A percentile compares a stretch with the other conserved stretches of the same genome.
Conservation (phyloP, 805 yeast species). For the Torulaspora indica region DNA sequence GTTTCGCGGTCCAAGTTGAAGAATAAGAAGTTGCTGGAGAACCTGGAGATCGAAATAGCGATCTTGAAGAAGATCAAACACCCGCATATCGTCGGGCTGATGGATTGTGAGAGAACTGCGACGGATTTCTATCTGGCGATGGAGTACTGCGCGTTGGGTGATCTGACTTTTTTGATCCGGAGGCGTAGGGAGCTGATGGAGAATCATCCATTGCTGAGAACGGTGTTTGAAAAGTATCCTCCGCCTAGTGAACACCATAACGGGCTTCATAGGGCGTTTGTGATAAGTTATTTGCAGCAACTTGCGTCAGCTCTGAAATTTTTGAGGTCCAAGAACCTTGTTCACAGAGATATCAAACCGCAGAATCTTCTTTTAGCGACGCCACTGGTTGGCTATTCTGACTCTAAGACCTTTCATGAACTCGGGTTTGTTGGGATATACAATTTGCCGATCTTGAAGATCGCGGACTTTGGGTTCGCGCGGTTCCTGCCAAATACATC, state of each 20-base stretch:
- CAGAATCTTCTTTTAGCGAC: conserved; percentile 74
- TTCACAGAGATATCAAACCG: conserved; percentile 90
- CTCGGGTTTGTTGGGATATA: conserved; percentile 69
- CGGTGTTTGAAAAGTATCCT: conserved; percentile 76
- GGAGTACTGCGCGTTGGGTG: conserved; percentile 97
- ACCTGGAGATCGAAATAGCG: conserved; percentile 86
- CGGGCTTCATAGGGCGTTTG: conserved; percentile 76
- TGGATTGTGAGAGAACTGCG: conserved; percentile 76
- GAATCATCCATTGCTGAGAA: conserved; percentile 73
- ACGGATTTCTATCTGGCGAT: conserved; percentile 81
- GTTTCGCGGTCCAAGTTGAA: conserved; percentile 77
- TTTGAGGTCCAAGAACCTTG: conserved; percentile 74
- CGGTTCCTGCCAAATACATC: conserved; percentile 88
- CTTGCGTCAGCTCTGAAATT: conserved; percentile 79
- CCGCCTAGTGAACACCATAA: conserved; percentile 64
- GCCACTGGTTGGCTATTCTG: conserved; percentile 51
- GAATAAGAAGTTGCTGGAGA: conserved; percentile 82
- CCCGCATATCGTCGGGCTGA: conserved; percentile 84
- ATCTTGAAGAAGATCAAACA: conserved; percentile 84
- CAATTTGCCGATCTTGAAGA: conserved; percentile 84
- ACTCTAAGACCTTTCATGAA: conserved; percentile 54
- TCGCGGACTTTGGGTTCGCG: conserved; percentile 98
- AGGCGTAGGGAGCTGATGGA: conserved; percentile 64
- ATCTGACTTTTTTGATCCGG: conserved; percentile 79
- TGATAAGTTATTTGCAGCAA: conserved; percentile 81